Base-by-base conservation (phyloP, 768 basidiomycete genomes). In the Rhizopogon sp. region DNA sequence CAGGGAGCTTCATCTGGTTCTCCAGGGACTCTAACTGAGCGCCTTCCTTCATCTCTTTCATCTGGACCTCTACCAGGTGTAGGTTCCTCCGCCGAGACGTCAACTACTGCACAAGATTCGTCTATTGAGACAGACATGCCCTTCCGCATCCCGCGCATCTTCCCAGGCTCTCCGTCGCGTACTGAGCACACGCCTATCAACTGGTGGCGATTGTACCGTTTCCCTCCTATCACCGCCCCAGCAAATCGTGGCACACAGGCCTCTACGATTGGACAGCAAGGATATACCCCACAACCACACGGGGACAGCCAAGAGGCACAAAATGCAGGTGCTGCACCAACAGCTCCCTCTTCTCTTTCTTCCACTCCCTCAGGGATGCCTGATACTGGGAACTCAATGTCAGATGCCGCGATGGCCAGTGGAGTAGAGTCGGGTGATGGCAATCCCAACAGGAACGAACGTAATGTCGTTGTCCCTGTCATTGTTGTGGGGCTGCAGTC, bases 131-230 rank as follows among this genome's bases (percentile, higher is more conserved):
- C 49, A 49, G 63, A 67, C 29, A 69, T 69, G 67, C 67, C 67
- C 52, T 69, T 69, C 50, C 67, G 59, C 50, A 54, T 71, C 11
- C 67, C 68, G 1, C 47, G 47, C 5, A 62, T 69, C 28, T 54
- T 59, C 3, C 50, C 66, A 11, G 68, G 67, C 39, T 69, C 72
- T 29, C 59, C 70, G 44, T 63, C 69, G 14, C 68, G 70, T 16
- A 69, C 70, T 3, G 74, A 76, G 59, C 74, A 66, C 47, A 66
- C 70, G 16, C 71, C 73, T 16, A 75, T 91, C 55, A 91, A 91
- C 64, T 88, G 88, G 82, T 91, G 90, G 90, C 75, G 89, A 53
- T 69, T 90, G 61, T 90, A 90, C 64, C 80, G 88, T n/a, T 91
- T 90, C 73, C 87, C 86, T 7, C 77, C 88, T 39, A 85, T 90